A percentile compares a stretch with the other conserved stretches of the same genome.
Evolutionary conservation across 169 alveolate genomes (phyloP).

Genomic region (Besnoitia besnoiti): DNA sequence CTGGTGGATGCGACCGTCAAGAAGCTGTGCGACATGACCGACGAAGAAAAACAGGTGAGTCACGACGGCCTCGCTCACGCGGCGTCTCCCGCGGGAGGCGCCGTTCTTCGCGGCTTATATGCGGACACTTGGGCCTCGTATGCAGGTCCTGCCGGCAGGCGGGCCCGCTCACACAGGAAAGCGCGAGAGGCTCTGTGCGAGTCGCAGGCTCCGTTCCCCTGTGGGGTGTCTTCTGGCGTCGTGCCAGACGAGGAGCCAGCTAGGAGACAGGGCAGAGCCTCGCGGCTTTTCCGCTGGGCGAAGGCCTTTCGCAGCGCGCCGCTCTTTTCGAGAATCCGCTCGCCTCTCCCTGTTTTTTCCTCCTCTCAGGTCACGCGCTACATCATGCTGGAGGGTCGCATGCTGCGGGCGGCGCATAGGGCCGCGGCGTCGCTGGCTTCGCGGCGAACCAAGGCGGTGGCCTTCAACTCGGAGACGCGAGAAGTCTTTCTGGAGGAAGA

Average conservation of each 20-base stretch:
- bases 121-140: no score
- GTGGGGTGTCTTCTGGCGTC: no score
- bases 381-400: conserved; percentile 30
- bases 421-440: not conserved
- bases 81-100: no score
- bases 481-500: not conserved
- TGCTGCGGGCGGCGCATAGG: not conserved
- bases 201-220: no score
- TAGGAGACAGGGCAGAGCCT: no score
- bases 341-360: not conserved
- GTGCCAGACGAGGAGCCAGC: no score
- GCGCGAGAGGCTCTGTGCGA: no score
- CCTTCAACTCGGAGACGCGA: not conserved
- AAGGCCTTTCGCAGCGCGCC: no score
- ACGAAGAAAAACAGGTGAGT: conserved; percentile 16
- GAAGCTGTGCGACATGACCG: conserved; percentile 1
- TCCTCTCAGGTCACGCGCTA: not conserved
- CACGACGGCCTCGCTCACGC: not conserved
- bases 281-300: no score
- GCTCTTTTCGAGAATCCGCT: not conserved
- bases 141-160: no score
- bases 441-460: not conserved
- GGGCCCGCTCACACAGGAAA: no score
- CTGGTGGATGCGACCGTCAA: not conserved
- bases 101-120: no score